Conservation (phyloP, 345 rosid species). For the Clausena lansium region DNA sequence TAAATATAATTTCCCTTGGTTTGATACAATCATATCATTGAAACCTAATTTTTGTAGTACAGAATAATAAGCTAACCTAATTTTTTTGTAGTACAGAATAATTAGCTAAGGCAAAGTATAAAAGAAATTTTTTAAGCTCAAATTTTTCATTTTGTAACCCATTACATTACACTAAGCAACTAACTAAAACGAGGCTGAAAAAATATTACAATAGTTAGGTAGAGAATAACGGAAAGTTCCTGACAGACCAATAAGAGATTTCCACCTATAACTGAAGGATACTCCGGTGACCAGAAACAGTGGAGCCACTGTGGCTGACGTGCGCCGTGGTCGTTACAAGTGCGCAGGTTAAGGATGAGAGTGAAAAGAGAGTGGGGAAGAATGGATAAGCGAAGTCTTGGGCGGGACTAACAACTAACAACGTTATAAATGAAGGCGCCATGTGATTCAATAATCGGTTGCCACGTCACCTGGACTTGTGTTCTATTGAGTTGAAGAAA, state of each 20-base stretch:
- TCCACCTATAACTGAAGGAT: not conserved
- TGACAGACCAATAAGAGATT: not conserved
- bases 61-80: not conserved
- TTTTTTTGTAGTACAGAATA: not conserved
- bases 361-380: not conserved
- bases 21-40: not conserved
- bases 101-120: too few species aligned
- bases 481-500: not conserved
- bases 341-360: not conserved
- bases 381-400: not conserved
- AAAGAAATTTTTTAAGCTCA: not conserved
- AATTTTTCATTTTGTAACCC: not conserved
- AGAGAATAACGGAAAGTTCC: not conserved
- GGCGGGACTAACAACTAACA: constrained; percentile 5
- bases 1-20: not conserved
- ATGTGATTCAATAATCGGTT: not conserved
- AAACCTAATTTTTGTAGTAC: not conserved
- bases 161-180: not conserved
- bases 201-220: not conserved
- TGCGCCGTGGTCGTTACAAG: not conserved
- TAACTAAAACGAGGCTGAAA: not conserved
- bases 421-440: constrained; percentile 9
- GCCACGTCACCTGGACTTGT: not conserved
- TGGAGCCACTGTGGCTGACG: not conserved
- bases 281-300: constrained; percentile 14